Conservation (phyloP, 352 stramenopile genomes). For the Phytophthora hibernalis region DNA sequence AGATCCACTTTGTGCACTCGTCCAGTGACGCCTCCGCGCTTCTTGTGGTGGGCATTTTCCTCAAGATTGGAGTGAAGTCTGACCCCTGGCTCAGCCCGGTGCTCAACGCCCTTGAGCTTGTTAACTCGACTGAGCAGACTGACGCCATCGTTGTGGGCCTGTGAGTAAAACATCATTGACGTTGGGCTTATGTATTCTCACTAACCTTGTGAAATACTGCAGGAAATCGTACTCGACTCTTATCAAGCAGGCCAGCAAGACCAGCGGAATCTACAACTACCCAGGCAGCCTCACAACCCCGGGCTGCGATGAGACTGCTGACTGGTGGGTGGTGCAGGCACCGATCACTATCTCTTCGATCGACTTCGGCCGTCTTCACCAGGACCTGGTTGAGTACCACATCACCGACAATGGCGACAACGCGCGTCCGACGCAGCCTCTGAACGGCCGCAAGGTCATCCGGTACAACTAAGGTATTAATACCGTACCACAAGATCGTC, state of each 20-base stretch:
- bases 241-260: slow-evolving; percentile 16
- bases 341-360: slow-evolving; percentile 49
- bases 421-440: slow-evolving; percentile 44
- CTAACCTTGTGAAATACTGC: slow-evolving; percentile 13
- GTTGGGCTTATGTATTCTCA: background rate
- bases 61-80: slow-evolving; percentile 22
- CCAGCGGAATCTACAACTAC: slow-evolving; percentile 63
- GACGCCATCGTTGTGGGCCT: slow-evolving; percentile 30
- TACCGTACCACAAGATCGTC: background rate
- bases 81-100: slow-evolving; percentile 44
- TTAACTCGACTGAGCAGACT: slow-evolving; percentile 29
- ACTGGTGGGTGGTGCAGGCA: slow-evolving; percentile 72
- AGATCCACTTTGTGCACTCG: slow-evolving; percentile 72
- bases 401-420: slow-evolving; percentile 54
- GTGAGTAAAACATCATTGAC: slow-evolving; percentile 32
- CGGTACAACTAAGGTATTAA: slow-evolving; percentile 34
- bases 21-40: slow-evolving; percentile 43
- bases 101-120: slow-evolving; percentile 41
- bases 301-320: slow-evolving; percentile 53
- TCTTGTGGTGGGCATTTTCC: slow-evolving; percentile 54
- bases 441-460: slow-evolving; percentile 45
- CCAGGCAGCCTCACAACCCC: slow-evolving; percentile 73
- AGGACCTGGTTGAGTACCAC: slow-evolving; percentile 42
- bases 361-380: slow-evolving; percentile 45
- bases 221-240: slow-evolving; percentile 48